Evolutionary conservation across 495 filamentous ascomycete species (phyloP), one percentile per base, ranked within the genome.

Genomic region (Hyphodiscus hymeniophilus): DNA sequence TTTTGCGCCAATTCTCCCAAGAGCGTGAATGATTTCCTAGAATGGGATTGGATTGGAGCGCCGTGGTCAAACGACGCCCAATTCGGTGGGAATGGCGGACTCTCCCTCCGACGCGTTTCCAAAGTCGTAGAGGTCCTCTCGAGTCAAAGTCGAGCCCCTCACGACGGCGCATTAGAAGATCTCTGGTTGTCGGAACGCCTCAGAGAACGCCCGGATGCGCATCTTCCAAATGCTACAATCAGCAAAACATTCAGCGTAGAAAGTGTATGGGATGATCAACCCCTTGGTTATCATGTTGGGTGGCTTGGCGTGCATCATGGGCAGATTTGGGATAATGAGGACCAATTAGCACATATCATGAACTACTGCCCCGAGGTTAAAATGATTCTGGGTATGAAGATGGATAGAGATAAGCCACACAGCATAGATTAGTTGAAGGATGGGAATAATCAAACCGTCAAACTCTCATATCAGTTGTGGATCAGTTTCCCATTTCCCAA

Each of bases 11-110:
- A 26, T 24, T 22, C 54, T 5, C 43, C 46, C 12, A 16, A 7
- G n/a, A 52, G 42, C 1, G 22, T 57, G 8, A 52, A 60, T 22
- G 50, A 54, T 21, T 50, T 45, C 36, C 23, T 55, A 11, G 50
- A 54, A 36, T 60, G 45, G 42, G 48, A 51, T 47, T 60, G 57
- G 57, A 44, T 55, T 39, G 57, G 57, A 0, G 57, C 57, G 13
- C 57, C 57, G 5, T 60, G 57, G 57, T 53, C 48, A 1, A 47
- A 50, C n/a, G 46, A 30, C 7, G 54, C 42, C 22, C 8, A 32
- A 35, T 51, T 43, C 46, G 57, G 57, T 6, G 57, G 57, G 21
- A 60, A 60, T 49, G 57, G 57, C 7, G 57, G 57, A 23, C 38
- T 60, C 24, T 43, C 33, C 26, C 30, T 60, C 23, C 31, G 57